Base-by-base conservation (phyloP, 2,329 filamentous ascomycete genomes). In the Aspergillus hiratsukae region DNA sequence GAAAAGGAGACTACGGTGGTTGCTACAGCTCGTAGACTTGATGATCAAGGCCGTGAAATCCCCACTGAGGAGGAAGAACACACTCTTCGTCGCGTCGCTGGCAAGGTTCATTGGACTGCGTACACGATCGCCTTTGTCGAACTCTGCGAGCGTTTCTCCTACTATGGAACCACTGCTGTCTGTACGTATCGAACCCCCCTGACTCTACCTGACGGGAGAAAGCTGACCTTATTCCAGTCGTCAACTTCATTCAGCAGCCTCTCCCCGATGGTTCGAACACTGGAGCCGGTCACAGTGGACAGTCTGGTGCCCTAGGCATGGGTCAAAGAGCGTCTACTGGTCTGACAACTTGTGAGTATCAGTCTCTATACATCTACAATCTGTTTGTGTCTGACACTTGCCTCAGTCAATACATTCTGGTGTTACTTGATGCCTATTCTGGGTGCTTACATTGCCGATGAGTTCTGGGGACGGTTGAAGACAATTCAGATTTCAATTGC, bases 101-200 rank as follows among this genome's bases (percentile, higher is more conserved):
- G 66, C 25, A 64, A 62, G 4, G 83, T 91, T 58, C 84, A 84
- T 51, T 86, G 82, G 81, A 76, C 80, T 56, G 83, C 87, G 55
- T 91, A 86, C 74, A 86, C 85, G 31, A 83, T 91, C 59, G 87
- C 86, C 51, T 85, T 90, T 59, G 83, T 88, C 56, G 88, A 91
- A 73, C 76, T 90, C 54, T 89, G 86, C 74, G 88, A 91, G 76
- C 85, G 88, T 48, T 90, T 89, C 74, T 87, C 86, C 11, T 91
- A 89, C 81, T 90, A 90, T 69, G 88, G 88, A 55, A 87, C 85
- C 4, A 81, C 83, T 50, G 81, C 86, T 31, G 78, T 89, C 29
- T 89, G 87, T 82, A 78, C 61, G 78, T 77, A 23, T 7, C 27
- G 43, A 27, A 14, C 41, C 21, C n/a, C 17, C 17, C 11, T 10